phyloP scores from a whole-genome alignment of 1,284 basidiomycete species.

The Boletus sp. region DNA sequence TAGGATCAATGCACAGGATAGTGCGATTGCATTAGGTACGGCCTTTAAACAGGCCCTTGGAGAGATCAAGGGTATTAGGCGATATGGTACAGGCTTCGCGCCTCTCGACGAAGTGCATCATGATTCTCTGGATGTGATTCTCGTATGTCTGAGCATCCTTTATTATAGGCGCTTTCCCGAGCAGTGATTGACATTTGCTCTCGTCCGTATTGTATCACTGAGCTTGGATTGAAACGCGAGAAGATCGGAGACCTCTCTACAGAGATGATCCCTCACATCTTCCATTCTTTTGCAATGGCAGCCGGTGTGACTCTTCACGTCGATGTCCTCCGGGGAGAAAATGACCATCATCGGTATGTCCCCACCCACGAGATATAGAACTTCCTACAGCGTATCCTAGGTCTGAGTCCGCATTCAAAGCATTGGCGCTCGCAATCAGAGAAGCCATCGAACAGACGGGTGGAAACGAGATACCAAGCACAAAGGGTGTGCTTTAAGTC shows the following conservation, averaged over 20 bases:
- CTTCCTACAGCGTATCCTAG: slow-evolving; percentile 39
- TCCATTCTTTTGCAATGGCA: slow-evolving; percentile 90
- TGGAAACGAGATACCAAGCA: slow-evolving; percentile 90
- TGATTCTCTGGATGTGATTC: slow-evolving; percentile 6
- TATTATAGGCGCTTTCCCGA: slow-evolving; percentile 77
- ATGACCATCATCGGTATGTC: slow-evolving; percentile 93
- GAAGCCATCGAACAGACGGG: slow-evolving; percentile 92
- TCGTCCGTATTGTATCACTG: slow-evolving; percentile 90
- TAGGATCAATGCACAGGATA: slow-evolving; percentile 65
- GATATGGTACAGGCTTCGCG: slow-evolving; percentile 96
- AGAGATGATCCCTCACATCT: slow-evolving; percentile 96
- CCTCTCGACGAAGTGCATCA: slow-evolving; percentile 88
- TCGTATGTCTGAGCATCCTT: slow-evolving; percentile 1
- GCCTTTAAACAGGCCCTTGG: slow-evolving; percentile 97
- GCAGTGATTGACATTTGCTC: slow-evolving; percentile 98
- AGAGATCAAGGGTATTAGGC: slow-evolving; percentile 89
- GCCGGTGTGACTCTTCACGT: slow-evolving; percentile 91
- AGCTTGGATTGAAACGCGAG: slow-evolving; percentile 88
- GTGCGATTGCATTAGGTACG: slow-evolving; percentile 86
- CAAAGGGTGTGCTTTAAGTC: slow-evolving; percentile 83
- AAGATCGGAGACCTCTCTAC: slow-evolving; percentile 96
- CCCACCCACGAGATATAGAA: not conserved
- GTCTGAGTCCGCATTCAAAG: slow-evolving; percentile 97
- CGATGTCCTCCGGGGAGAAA: slow-evolving; percentile 90
- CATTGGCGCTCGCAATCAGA: slow-evolving; percentile 90